Base-by-base conservation (phyloP, 192 early-diverging fungal genomes). In the Spizellomyces punctatus region DNA sequence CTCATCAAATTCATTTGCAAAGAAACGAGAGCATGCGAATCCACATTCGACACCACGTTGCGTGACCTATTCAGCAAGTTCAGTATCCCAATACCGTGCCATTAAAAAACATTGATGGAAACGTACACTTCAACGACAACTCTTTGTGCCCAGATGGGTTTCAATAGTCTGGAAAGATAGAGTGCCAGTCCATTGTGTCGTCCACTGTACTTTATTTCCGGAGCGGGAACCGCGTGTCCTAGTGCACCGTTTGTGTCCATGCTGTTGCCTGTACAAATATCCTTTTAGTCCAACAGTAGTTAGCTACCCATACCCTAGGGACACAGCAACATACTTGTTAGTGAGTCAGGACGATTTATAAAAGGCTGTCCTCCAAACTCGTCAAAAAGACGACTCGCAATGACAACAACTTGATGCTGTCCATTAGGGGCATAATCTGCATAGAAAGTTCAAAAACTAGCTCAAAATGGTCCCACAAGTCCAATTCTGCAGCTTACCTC, bases 181-280 rank as follows among this genome's bases (percentile, higher is more conserved):
- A 92, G 74, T 6, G 82, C 87, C 42, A 97, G 73, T 27, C 91
- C 94, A 62, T 94, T 85, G 71, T 95, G 91, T 41, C 86, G 73
- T 10, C 87, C 86, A 64, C 91, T 92, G 59, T 83, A 89, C 58
- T 75, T 80, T 17, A 85, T 77, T 44, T 73, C 75, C 12, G 79
- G 64, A 0, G 81, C 47, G 5, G 76, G 42, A 58, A 82, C 66
- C 10, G 74, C 76, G 58, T 75, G 61, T 48, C 63, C 83, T 10
- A 79, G 75, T 17, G 81, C 69, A 44, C 81, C 78, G 66, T 77
- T 84, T 46, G 52, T 64, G 70, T 86, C 82, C 54, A 82, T 60
- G 10, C 27, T 19, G 45, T n/a, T 67, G 17, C 46, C 46, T 22
- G 46, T 50, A 52, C 64, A n/a, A 17, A 48, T n/a, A 7, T 41